Conservation (phyloP, 208 protist species). For the Leishmania gerbilli region DNA sequence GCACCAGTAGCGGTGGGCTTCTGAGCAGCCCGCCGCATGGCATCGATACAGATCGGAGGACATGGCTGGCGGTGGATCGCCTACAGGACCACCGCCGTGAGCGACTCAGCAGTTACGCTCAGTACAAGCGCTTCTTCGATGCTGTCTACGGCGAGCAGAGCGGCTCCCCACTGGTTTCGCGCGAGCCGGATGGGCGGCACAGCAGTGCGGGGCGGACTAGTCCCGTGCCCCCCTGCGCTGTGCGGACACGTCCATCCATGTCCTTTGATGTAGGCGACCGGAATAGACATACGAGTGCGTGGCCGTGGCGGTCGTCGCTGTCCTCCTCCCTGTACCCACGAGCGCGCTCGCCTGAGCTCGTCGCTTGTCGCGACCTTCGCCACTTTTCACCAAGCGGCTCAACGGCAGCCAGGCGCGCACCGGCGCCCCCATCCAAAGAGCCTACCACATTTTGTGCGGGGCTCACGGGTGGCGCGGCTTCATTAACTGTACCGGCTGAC, state of each 20-base stretch:
- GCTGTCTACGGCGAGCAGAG: slow-evolving; percentile 9
- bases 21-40: neutral
- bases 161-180: neutral
- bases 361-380: neutral
- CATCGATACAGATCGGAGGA: neutral
- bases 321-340: neutral
- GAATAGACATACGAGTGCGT: neutral
- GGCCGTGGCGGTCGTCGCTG: neutral
- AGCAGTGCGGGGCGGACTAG: neutral
- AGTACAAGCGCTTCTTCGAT: slow-evolving; percentile 39
- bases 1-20: neutral
- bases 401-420: neutral
- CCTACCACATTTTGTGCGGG: neutral
- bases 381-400: neutral
- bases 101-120: slow-evolving; percentile 15
- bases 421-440: neutral
- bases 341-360: neutral
- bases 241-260: neutral
- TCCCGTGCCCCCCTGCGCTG: neutral
- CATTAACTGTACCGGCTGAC: neutral
- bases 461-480: neutral
- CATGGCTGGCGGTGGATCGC: neutral
- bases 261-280: too few species aligned
- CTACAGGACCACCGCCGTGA: neutral
- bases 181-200: neutral